phyloP scores from a whole-genome alignment of 2,329 filamentous ascomycete species.

The Epichloe gansuensis region DNA sequence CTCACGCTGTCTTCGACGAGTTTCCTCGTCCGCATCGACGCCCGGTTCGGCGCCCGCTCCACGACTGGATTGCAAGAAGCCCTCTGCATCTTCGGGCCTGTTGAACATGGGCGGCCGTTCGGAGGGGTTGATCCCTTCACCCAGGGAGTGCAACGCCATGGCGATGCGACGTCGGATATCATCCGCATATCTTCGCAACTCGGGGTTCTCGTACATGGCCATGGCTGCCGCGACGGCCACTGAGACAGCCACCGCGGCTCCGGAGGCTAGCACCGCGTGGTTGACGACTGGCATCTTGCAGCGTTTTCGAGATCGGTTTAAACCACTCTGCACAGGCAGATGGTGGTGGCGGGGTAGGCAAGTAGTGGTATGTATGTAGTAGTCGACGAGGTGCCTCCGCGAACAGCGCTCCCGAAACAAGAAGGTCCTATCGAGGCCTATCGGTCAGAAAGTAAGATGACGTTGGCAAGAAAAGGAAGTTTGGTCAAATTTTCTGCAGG shows the following conservation, averaged over 20 bases:
- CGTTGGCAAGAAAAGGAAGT: neutral
- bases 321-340: neutral
- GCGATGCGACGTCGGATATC: constrained; percentile 49
- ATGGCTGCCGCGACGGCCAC: constrained; percentile 45
- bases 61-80: constrained; percentile 43
- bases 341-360: neutral
- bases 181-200: constrained; percentile 47
- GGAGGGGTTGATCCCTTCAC: constrained; percentile 41
- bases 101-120: constrained; percentile 45
- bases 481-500: neutral
- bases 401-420: neutral
- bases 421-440: neutral
- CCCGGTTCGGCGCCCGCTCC: constrained; percentile 28
- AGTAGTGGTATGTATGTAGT: too few species aligned
- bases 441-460: neutral
- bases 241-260: constrained; percentile 43
- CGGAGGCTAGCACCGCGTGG: constrained; percentile 40
- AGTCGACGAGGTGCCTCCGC: neutral
- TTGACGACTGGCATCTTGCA: constrained; percentile 40
- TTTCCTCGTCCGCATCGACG: constrained; percentile 51
- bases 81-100: constrained; percentile 52
- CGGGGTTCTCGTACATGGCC: constrained; percentile 51
- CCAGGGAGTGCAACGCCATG: constrained; percentile 44
- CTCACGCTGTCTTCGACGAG: constrained; percentile 46
- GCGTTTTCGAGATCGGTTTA: neutral